These are phyloP conservation scores for Penicillium malachiteum DNA, from an alignment of 495 filamentous ascomycete genomes.

Conservation along the genomic window DNA sequence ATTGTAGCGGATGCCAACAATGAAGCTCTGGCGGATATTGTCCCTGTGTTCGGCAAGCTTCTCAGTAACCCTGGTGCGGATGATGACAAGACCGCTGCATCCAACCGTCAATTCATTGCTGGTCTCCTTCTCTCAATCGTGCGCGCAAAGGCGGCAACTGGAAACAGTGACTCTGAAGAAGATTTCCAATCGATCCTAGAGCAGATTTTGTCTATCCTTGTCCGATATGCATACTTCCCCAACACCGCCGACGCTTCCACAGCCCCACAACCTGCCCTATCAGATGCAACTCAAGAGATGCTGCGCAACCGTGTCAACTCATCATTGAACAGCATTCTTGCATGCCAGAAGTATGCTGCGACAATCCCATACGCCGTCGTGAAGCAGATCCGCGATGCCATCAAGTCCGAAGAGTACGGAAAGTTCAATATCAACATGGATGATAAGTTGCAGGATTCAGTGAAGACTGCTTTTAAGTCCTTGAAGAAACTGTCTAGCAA, in stretches of 20 bases:
- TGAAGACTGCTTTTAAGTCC: slow-evolving; percentile 61
- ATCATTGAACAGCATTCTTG: slow-evolving; percentile 66
- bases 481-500: slow-evolving; percentile 68
- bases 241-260: slow-evolving; percentile 21
- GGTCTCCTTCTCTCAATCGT: slow-evolving; percentile 47
- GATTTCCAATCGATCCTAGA: slow-evolving; percentile 35
- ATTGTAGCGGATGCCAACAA: slow-evolving; percentile 63
- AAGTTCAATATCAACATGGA: slow-evolving; percentile 61
- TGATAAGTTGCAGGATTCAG: slow-evolving; percentile 56
- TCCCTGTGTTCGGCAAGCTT: slow-evolving; percentile 41
- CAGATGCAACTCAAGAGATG: slow-evolving; percentile 61
- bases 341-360: slow-evolving; percentile 55
- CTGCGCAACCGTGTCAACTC: slow-evolving; percentile 68
- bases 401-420: slow-evolving; percentile 40
- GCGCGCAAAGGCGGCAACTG: slow-evolving; percentile 39
- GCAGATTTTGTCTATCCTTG: slow-evolving; percentile 40
- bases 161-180: slow-evolving; percentile 29
- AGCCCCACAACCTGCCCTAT: slow-evolving; percentile 45
- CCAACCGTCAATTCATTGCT: slow-evolving; percentile 49
- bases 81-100: slow-evolving; percentile 46
- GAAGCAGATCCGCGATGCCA: slow-evolving; percentile 47
- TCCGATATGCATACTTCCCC: slow-evolving; percentile 46
- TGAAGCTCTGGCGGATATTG: slow-evolving; percentile 40
- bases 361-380: slow-evolving; percentile 52
- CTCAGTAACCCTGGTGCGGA: slow-evolving; percentile 37